A percentile compares a stretch with the other conserved stretches of the same genome.
These are phyloP conservation scores for Candida qinlingensis DNA, from an alignment of 805 yeast genomes.

Conservation along the genomic window DNA sequence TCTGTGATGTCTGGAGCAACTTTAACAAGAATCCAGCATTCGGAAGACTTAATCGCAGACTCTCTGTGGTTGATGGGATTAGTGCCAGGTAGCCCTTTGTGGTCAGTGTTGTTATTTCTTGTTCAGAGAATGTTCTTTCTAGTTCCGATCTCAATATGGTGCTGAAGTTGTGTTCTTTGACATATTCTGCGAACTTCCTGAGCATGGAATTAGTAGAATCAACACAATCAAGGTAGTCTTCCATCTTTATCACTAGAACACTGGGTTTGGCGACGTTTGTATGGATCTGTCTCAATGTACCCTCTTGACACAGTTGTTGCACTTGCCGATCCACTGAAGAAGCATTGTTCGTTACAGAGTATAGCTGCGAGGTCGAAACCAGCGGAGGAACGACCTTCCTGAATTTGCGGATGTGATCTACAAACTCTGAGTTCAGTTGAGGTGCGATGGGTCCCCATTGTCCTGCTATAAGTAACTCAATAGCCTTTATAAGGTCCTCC, in stretches of 20 bases:
- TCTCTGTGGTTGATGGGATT: constrained; percentile 34
- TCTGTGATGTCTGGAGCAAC: constrained; percentile 38
- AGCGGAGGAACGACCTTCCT: constrained; percentile 11
- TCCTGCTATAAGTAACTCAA: constrained; percentile 5
- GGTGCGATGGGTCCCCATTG: constrained; percentile 17
- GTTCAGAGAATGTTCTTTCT: constrained; percentile 8
- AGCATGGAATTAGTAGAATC: neutral
- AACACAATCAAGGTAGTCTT: constrained; percentile 14
- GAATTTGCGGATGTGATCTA: constrained; percentile 14
- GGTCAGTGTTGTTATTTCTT: constrained; percentile 30
- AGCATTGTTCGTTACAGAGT: constrained; percentile 41
- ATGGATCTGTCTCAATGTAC: constrained; percentile 28
- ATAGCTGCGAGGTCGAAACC: constrained; percentile 33
- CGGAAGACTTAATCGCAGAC: constrained; percentile 41
- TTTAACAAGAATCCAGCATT: constrained; percentile 45
- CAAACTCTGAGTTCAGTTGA: constrained; percentile 15
- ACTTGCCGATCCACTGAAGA: constrained; percentile 46
- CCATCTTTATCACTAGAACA: constrained; percentile 31
- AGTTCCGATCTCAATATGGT: constrained; percentile 1
- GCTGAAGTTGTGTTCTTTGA: neutral
- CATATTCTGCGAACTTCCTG: constrained; percentile 2
- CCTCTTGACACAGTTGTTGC: constrained; percentile 32
- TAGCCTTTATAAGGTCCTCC: neutral
- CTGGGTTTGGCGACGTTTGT: constrained; percentile 29
- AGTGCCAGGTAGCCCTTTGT: constrained; percentile 39